These are phyloP conservation scores for Rhizomucor miehei DNA, from an alignment of 371 early-diverging fungal species.

Conservation along the genomic window DNA sequence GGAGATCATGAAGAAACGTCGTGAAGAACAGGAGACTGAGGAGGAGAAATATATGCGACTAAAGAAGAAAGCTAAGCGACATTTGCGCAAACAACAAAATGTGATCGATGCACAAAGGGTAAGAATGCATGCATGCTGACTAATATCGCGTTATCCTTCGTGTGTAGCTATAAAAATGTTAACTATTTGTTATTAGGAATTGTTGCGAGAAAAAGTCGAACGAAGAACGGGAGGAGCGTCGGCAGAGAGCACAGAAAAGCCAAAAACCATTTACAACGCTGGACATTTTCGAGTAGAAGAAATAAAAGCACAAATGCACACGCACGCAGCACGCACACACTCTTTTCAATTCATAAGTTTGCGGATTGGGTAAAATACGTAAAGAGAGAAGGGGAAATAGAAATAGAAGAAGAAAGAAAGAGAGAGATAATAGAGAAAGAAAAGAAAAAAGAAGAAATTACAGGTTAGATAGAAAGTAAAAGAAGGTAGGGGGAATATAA, in stretches of 20 bases:
- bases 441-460: conserved; percentile 1
- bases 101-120: conserved; percentile 71
- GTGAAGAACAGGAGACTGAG: conserved; percentile 56
- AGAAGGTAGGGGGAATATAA: background rate
- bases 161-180: no score
- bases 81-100: conserved; percentile 66
- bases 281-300: conserved; percentile 27
- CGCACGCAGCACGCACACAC: no score
- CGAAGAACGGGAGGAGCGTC: conserved; percentile 18
- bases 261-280: conserved; percentile 39
- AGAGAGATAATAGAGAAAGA: background rate
- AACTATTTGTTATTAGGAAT: no score
- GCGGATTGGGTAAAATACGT: no score
- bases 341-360: no score
- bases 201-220: conserved; percentile 24
- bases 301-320: background rate
- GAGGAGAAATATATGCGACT: conserved; percentile 9
- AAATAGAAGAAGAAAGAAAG: no score
- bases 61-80: conserved; percentile 83
- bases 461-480: background rate
- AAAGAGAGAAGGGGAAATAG: no score
- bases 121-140: conserved; percentile 11
- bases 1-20: conserved; percentile 26
- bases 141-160: no score
- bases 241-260: conserved; percentile 20